Conservation (phyloP, 1,139 yeast species). For the Kodamaea alishanica region DNA sequence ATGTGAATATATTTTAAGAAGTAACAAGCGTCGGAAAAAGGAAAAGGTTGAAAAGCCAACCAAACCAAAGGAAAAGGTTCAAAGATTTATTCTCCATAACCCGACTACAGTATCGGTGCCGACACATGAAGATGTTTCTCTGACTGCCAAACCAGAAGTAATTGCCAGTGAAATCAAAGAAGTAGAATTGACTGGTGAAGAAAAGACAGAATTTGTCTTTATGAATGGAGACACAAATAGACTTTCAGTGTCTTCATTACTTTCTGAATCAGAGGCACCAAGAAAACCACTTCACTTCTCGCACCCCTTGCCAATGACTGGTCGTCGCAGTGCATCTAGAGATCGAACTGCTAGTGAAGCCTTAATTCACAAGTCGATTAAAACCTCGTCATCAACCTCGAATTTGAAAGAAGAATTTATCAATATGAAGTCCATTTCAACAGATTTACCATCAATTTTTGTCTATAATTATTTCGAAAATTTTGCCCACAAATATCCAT, state of each 20-base stretch:
- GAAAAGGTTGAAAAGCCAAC: background rate
- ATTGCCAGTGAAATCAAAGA: too few relatives aligned
- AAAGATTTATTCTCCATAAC: background rate
- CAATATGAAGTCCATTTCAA: constrained; percentile 30
- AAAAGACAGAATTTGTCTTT: background rate
- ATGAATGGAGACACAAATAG: background rate
- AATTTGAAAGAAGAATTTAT: constrained; percentile 36
- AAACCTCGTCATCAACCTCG: constrained; percentile 7
- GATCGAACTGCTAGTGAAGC: constrained; percentile 8
- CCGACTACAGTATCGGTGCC: too few relatives aligned
- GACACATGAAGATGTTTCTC: too few relatives aligned
- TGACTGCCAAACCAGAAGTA: too few relatives aligned
- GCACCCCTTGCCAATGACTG: background rate
- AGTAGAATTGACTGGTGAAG: background rate
- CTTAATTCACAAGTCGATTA: constrained; percentile 7
- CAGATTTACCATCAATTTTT: constrained; percentile 29
- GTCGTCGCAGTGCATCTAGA: background rate
- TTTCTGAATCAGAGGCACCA: constrained; percentile 5
- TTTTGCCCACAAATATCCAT: constrained; percentile 36
- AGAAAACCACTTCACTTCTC: background rate
- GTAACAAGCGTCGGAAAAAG: constrained; percentile 24
- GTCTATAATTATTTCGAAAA: constrained; percentile 36
- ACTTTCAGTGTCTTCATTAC: constrained; percentile 14
- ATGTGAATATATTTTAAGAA: constrained; percentile 37
- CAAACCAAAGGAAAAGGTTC: background rate